These are phyloP conservation scores for Ceratobasidium papillatum DNA, from an alignment of 1,284 basidiomycete species.

Conservation along the genomic window DNA sequence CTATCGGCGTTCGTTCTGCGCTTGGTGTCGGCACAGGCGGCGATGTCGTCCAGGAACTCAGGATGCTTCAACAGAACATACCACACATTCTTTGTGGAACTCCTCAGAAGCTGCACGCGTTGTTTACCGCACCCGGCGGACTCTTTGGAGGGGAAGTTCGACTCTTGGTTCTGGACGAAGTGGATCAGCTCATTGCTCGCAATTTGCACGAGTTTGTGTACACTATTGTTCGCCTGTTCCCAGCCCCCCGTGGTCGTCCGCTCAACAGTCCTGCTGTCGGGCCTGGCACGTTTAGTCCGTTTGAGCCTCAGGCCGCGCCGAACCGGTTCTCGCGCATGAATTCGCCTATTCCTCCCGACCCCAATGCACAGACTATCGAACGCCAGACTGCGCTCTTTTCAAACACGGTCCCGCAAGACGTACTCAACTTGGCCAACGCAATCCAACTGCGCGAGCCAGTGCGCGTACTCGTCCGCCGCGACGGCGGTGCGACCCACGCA, in stretches of 20 bases:
- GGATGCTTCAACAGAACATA: constrained; percentile 85
- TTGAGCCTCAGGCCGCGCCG: constrained; percentile 56
- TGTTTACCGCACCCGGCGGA: constrained; percentile 84
- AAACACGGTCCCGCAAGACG: constrained; percentile 93
- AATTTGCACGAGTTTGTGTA: constrained; percentile 96
- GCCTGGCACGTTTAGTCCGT: constrained; percentile 57
- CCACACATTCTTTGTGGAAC: constrained; percentile 97
- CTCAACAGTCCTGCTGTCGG: constrained; percentile 47
- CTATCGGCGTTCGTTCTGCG: constrained; percentile 88
- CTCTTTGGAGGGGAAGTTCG: constrained; percentile 84
- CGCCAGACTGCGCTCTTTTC: constrained; percentile 97
- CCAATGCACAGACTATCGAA: constrained; percentile 62
- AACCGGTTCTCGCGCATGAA: constrained; percentile 40
- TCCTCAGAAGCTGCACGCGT: constrained; percentile 92
- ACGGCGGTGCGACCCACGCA: constrained; percentile 81
- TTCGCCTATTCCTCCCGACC: constrained; percentile 42
- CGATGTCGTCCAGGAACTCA: constrained; percentile 80
- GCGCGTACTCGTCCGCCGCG: constrained; percentile 93
- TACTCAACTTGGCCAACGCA: constrained; percentile 85
- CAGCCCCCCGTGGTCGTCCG: constrained; percentile 79
- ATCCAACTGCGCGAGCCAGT: constrained; percentile 95
- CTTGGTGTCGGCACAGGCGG: constrained; percentile 82
- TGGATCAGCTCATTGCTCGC: constrained; percentile 96
- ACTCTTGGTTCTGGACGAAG: constrained; percentile 94
- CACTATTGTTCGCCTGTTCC: constrained; percentile 89